Conservation (phyloP, 768 basidiomycete genomes). For the Fibroporia radiculosa region DNA sequence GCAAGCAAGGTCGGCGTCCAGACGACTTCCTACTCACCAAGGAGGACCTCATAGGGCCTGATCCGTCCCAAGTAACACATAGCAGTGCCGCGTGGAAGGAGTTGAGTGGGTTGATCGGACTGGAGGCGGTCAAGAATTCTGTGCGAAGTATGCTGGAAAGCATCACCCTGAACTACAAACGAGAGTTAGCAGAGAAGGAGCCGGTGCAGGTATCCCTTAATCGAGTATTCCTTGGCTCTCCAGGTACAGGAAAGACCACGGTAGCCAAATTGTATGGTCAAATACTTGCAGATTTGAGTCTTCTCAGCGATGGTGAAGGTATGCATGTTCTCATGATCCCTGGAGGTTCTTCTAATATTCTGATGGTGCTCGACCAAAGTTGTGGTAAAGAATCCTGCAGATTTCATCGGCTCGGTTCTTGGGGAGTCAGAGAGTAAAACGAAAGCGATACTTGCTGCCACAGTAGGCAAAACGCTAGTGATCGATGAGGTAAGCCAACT, state of each 20-base stretch:
- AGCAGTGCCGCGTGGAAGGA: slow-evolving; percentile 43
- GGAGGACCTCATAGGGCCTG: slow-evolving; percentile 60
- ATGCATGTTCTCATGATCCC: slow-evolving; percentile 4
- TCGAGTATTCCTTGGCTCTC: slow-evolving; percentile 57
- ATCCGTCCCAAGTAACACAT: slow-evolving; percentile 42
- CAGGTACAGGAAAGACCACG: slow-evolving; percentile 67
- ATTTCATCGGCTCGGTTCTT: slow-evolving; percentile 53
- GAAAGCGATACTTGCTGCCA: slow-evolving; percentile 50
- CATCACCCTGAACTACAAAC: slow-evolving; percentile 46
- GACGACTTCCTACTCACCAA: slow-evolving; percentile 45
- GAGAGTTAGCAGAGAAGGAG: slow-evolving; percentile 50
- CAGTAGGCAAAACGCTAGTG: slow-evolving; percentile 58
- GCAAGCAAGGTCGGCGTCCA: slow-evolving; percentile 28
- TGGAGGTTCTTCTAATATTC: background rate
- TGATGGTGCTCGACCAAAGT: slow-evolving; percentile 29
- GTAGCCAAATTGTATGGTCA: slow-evolving; percentile 62
- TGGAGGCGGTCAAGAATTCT: slow-evolving; percentile 49
- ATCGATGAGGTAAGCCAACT: slow-evolving; percentile 51
- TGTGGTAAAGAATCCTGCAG: slow-evolving; percentile 58
- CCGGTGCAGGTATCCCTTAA: slow-evolving; percentile 51
- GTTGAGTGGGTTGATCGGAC: slow-evolving; percentile 45
- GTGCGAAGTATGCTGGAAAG: slow-evolving; percentile 39
- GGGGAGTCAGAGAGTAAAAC: slow-evolving; percentile 61
- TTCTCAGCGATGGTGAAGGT: slow-evolving; percentile 75
- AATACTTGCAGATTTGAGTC: slow-evolving; percentile 48